phyloP scores from a whole-genome alignment of 2,329 filamentous ascomycete genomes.

The Botrytis cinerea region DNA sequence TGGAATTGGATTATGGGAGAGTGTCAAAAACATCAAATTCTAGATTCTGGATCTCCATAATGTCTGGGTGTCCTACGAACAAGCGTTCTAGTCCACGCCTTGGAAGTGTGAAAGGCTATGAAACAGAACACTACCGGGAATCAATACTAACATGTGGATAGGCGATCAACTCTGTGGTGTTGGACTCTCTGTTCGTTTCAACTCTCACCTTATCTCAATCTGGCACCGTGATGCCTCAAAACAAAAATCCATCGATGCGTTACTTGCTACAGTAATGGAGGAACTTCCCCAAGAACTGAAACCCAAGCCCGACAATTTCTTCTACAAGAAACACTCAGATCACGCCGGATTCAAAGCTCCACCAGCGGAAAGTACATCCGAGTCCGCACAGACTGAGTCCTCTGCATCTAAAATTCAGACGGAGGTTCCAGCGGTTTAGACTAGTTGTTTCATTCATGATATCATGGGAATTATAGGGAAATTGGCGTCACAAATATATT shows the following conservation, averaged over 20 bases:
- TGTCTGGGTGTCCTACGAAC: background rate
- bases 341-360: slow-evolving; percentile 77
- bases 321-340: slow-evolving; percentile 88
- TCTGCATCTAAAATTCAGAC: slow-evolving; percentile 30
- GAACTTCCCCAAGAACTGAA: slow-evolving; percentile 71
- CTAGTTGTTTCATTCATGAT: slow-evolving; percentile 20
- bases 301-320: slow-evolving; percentile 71
- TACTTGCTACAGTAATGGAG: slow-evolving; percentile 72
- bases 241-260: slow-evolving; percentile 72
- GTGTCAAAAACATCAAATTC: background rate
- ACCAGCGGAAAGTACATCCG: slow-evolving; percentile 27
- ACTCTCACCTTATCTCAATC: slow-evolving; percentile 82
- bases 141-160: slow-evolving; percentile 42
- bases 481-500: slow-evolving; percentile 17
- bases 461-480: slow-evolving; percentile 4
- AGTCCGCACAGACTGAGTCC: slow-evolving; percentile 24
- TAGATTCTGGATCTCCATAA: background rate
- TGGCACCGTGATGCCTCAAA: slow-evolving; percentile 91
- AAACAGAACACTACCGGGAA: background rate
- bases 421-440: slow-evolving; percentile 30
- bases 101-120: background rate
- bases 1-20: background rate
- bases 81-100: background rate
- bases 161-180: slow-evolving; percentile 89
- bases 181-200: slow-evolving; percentile 84